Percentiles rank a stretch among this genome's conserved stretches.
Conservation (phyloP, 179 eudicot genomes). For the Nepenthes alata region DNA sequence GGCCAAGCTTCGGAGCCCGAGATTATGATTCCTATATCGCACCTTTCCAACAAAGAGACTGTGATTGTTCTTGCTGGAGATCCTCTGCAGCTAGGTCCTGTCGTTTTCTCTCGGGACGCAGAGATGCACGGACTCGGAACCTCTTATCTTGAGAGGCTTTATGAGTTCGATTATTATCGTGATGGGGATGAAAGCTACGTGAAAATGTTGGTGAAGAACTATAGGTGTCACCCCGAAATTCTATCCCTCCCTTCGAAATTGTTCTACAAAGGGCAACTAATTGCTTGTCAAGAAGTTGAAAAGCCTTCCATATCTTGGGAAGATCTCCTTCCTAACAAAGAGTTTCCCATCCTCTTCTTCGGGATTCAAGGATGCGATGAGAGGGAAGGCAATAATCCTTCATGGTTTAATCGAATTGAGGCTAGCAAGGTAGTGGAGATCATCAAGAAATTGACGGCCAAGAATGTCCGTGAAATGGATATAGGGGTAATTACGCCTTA, state of each 20-base stretch:
- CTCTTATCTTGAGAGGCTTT: constrained; percentile 66
- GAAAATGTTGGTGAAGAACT: constrained; percentile 58
- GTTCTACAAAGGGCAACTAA: constrained; percentile 55
- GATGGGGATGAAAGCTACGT: constrained; percentile 47
- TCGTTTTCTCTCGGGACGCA: constrained; percentile 56
- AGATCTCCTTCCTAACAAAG: constrained; percentile 51
- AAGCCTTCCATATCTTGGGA: constrained; percentile 25
- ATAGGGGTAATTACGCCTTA: constrained; percentile 92
- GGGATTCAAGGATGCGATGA: constrained; percentile 87
- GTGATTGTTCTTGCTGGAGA: constrained; percentile 91
- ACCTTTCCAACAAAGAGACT: constrained; percentile 34
- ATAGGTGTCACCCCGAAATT: constrained; percentile 70
- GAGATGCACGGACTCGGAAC: constrained; percentile 51
- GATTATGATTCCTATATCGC: constrained; percentile 77
- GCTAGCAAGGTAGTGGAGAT: constrained; percentile 76
- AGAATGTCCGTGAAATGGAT: constrained; percentile 33
- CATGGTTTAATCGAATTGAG: constrained; percentile 92
- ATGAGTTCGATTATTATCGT: constrained; percentile 39
- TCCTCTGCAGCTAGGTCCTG: constrained; percentile 87
- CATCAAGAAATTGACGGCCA: constrained; percentile 26
- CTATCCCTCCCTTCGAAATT: constrained; percentile 62
- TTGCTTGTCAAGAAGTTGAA: constrained; percentile 35
- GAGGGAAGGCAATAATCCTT: constrained; percentile 88
- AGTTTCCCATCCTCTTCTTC: constrained; percentile 65
- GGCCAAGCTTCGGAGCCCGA: constrained; percentile 99